Percentiles rank a stretch among this genome's conserved stretches.
Evolutionary conservation across 176 grass and related monocot species (phyloP).

Genomic region (Lolium rigidum): DNA sequence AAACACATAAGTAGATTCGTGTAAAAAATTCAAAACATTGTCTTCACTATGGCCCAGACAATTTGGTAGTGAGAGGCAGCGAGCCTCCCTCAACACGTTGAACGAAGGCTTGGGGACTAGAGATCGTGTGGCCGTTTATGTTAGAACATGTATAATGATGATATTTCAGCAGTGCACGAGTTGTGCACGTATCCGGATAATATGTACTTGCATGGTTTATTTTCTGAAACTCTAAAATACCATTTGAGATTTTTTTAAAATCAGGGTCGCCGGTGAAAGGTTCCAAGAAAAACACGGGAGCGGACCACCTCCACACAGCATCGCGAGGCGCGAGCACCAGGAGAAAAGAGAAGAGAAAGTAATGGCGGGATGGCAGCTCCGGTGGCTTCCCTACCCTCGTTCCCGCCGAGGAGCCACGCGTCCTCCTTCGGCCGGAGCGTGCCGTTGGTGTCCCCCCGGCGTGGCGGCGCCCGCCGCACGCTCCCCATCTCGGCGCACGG

Average conservation of each 20-base stretch:
- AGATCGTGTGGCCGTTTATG: background rate
- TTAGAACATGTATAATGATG: too few relatives aligned
- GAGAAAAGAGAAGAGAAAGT: background rate
- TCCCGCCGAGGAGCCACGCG: background rate
- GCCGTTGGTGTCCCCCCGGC: background rate
- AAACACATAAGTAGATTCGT: too few relatives aligned
- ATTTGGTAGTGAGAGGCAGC: background rate
- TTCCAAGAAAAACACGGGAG: too few relatives aligned
- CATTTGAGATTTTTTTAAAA: too few relatives aligned
- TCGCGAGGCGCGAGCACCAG: background rate
- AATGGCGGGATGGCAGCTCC: constrained; percentile 28
- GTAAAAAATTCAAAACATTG: too few relatives aligned
- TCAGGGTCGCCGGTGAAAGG: too few relatives aligned
- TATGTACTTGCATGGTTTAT: too few relatives aligned
- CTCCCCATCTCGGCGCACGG: constrained; percentile 19
- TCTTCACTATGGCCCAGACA: background rate
- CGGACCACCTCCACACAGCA: constrained; percentile 14
- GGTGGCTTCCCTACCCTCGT: background rate
- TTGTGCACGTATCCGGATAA: too few relatives aligned
- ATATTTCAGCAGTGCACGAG: too few relatives aligned
- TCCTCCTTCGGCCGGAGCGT: background rate
- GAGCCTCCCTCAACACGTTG: background rate
- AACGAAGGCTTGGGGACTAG: background rate
- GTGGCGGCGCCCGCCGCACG: background rate
- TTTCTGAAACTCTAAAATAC: too few relatives aligned